A percentile compares a stretch with the other conserved stretches of the same genome.
These are phyloP conservation scores for Colletotrichum sp. DNA, from an alignment of 2,329 filamentous ascomycete genomes.

Conservation along the genomic window DNA sequence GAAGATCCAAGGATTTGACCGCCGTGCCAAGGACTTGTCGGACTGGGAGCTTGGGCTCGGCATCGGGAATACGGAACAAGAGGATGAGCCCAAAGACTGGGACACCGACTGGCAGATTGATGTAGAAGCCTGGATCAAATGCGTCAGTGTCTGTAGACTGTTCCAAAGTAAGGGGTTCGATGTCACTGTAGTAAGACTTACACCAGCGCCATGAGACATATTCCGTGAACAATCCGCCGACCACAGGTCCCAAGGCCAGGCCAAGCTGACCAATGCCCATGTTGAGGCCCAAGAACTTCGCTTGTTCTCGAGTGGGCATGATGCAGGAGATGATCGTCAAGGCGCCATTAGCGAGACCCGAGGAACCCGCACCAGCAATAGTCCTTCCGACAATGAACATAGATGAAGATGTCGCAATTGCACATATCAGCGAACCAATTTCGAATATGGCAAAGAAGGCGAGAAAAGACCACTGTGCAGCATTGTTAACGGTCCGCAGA, in stretches of 20 bases:
- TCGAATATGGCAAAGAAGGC: conserved; percentile 57
- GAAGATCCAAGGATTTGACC: conserved; percentile 37
- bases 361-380: conserved; percentile 56
- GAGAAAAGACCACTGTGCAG: conserved; percentile 40
- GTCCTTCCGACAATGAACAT: conserved; percentile 62
- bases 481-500: background rate
- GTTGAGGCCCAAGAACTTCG: conserved; percentile 23
- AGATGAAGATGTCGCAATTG: conserved; percentile 46
- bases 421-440: conserved; percentile 61
- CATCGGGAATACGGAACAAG: conserved; percentile 26
- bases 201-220: conserved; percentile 31
- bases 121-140: conserved; percentile 24
- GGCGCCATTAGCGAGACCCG: conserved; percentile 57
- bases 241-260: conserved; percentile 28
- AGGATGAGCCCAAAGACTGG: conserved; percentile 11
- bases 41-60: background rate
- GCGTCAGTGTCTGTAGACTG: background rate
- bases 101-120: conserved; percentile 29
- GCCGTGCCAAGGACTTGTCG: background rate
- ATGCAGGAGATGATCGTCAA: conserved; percentile 54
- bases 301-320: conserved; percentile 44
- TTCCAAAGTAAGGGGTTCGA: background rate
- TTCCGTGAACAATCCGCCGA: conserved; percentile 29
- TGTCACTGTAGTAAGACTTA: background rate
- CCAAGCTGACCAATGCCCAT: conserved; percentile 27